These are phyloP conservation scores for Neocucurbitaria cava DNA, from an alignment of 2,329 filamentous ascomycete species.

Conservation along the genomic window DNA sequence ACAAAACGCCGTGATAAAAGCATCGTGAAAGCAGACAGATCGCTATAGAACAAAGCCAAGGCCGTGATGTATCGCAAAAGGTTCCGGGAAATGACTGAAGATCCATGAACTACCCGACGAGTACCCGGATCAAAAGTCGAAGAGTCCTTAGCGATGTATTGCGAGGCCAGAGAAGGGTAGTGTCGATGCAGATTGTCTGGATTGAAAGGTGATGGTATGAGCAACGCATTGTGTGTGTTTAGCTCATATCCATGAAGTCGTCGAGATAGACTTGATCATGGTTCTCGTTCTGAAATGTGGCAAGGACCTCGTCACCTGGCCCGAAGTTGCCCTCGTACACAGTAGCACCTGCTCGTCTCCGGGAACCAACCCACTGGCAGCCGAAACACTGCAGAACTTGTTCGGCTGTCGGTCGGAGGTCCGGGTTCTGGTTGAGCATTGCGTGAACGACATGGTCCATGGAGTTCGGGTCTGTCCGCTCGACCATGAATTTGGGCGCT, in stretches of 20 bases:
- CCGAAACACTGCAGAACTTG: conserved; percentile 77
- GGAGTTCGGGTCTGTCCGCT: conserved; percentile 73
- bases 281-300: conserved; percentile 52
- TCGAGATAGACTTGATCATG: conserved; percentile 39
- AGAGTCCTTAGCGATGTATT: background rate
- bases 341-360: conserved; percentile 86
- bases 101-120: conserved; percentile 2
- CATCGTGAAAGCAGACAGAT: conserved; percentile 19
- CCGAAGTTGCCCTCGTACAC: conserved; percentile 97
- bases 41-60: conserved; percentile 12
- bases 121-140: background rate
- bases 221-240: conserved; percentile 8
- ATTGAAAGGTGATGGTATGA: conserved; percentile 1
- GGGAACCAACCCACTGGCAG: conserved; percentile 78
- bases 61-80: conserved; percentile 13
- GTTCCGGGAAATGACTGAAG: conserved; percentile 14
- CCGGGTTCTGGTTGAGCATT: conserved; percentile 83
- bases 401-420: conserved; percentile 74
- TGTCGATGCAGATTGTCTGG: background rate
- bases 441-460: conserved; percentile 84
- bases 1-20: too few relatives aligned
- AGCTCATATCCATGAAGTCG: conserved; percentile 67
- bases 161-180: background rate
- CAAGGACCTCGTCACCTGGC: conserved; percentile 70
- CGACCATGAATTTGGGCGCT: conserved; percentile 89